Evolutionary conservation across 176 grass and related monocot genomes (phyloP).

Genomic region (Oryza brachyantha): DNA sequence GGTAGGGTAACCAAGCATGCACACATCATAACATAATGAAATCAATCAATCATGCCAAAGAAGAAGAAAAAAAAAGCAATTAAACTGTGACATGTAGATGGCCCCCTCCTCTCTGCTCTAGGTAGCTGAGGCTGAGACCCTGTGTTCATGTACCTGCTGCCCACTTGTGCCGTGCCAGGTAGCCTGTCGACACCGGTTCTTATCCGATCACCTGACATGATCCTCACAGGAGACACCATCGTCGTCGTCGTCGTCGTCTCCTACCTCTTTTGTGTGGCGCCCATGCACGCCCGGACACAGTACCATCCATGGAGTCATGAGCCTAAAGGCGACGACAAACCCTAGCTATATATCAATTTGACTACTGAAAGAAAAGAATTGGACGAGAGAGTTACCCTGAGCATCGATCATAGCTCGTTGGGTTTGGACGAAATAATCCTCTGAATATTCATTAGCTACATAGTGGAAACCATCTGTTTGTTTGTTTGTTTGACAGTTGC

Average conservation of each 20-base stretch:
- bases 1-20: neutral
- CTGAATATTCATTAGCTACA: conserved; percentile 28
- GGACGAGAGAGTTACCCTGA: too few species aligned
- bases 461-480: neutral
- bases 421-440: neutral
- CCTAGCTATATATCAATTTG: neutral
- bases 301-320: neutral
- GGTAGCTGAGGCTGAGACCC: neutral
- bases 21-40: neutral
- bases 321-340: conserved; percentile 16
- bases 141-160: neutral
- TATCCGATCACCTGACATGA: conserved; percentile 10
- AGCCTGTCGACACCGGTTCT: conserved; percentile 5
- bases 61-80: neutral
- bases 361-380: too few species aligned
- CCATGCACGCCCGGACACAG: neutral
- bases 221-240: neutral
- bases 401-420: neutral
- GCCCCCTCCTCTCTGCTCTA: neutral
- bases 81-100: neutral
- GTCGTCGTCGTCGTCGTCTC: neutral
- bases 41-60: neutral
- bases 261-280: neutral
- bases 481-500: conserved; percentile 4
- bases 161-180: neutral